Evolutionary conservation across 768 basidiomycete genomes (phyloP).

Genomic region (Sarcomyxa edulis): DNA sequence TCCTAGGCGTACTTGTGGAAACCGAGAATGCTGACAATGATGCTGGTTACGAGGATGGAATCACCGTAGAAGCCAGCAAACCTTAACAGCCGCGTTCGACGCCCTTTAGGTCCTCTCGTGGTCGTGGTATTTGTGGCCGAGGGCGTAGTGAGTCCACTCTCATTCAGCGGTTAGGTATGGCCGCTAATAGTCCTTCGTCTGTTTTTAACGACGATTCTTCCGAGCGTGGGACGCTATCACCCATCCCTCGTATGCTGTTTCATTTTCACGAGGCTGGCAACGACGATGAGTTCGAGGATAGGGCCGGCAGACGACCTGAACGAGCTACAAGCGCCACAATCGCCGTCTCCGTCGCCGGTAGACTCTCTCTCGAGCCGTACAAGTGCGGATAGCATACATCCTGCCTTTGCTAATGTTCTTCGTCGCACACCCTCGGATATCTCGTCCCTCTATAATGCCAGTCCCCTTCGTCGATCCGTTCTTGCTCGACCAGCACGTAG

Average conservation of each 20-base stretch:
- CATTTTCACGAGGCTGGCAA: slow-evolving; percentile 28
- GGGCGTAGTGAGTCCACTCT: slow-evolving; percentile 54
- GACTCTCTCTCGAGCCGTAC: slow-evolving; percentile 51
- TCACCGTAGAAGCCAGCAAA: slow-evolving; percentile 37
- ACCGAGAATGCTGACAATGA: slow-evolving; percentile 44
- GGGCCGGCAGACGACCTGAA: slow-evolving; percentile 17
- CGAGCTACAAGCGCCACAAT: too few relatives aligned
- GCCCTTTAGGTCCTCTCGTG: slow-evolving; percentile 50
- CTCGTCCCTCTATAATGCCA: slow-evolving; percentile 38
- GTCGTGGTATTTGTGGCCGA: slow-evolving; percentile 42
- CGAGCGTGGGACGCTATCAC: slow-evolving; percentile 25
- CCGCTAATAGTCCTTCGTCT: slow-evolving; percentile 45
- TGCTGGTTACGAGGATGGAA: slow-evolving; percentile 39
- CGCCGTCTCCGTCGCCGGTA: slow-evolving; percentile 37
- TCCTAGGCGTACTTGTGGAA: slow-evolving; percentile 25
- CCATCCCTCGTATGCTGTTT: slow-evolving; percentile 36
- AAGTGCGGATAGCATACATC: slow-evolving; percentile 85
- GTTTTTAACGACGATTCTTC: slow-evolving; percentile 31
- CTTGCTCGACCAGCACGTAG: slow-evolving; percentile 47
- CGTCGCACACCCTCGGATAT: slow-evolving; percentile 47
- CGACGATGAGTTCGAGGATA: slow-evolving; percentile 22
- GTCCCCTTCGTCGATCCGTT: slow-evolving; percentile 58
- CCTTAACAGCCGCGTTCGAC: slow-evolving; percentile 37
- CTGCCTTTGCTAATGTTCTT: slow-evolving; percentile 75
- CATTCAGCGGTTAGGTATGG: slow-evolving; percentile 58